Conservation (phyloP, 257 asterid genomes). For the Eustoma russellianum region DNA sequence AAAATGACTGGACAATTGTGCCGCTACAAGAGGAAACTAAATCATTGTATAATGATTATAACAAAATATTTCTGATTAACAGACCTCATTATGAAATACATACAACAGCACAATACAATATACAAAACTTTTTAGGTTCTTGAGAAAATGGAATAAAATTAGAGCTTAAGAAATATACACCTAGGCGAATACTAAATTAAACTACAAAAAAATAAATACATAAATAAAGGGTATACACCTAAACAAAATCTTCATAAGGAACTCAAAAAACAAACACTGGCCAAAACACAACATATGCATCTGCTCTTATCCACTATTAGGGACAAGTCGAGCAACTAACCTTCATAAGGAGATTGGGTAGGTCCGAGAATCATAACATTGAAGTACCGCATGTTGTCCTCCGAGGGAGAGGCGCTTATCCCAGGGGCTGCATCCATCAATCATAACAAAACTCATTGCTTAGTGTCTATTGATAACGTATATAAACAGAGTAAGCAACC, state of each 20-base stretch:
- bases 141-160: no score
- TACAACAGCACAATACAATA: no score
- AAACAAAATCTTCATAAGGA: not conserved
- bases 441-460: conserved; percentile 8
- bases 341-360: conserved; percentile 97
- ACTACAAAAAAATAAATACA: no score
- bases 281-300: not conserved
- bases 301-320: not conserved
- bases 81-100: no score
- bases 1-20: no score
- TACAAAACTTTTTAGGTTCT: no score
- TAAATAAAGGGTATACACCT: no score
- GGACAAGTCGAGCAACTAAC: conserved; percentile 17
- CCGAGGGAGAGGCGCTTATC: conserved; percentile 98
- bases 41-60: not conserved
- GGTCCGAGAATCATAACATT: conserved; percentile 99
- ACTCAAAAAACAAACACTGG: not conserved
- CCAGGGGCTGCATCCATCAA: conserved; percentile 82
- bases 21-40: no score
- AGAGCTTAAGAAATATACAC: not conserved
- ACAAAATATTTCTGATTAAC: not conserved
- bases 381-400: conserved; percentile 95
- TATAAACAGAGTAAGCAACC: not conserved
- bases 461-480: no score
- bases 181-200: no score